Percentiles rank a stretch among this genome's conserved stretches.
phyloP scores from a whole-genome alignment of 192 early-diverging fungal species.

The Kappamyces sp. region DNA sequence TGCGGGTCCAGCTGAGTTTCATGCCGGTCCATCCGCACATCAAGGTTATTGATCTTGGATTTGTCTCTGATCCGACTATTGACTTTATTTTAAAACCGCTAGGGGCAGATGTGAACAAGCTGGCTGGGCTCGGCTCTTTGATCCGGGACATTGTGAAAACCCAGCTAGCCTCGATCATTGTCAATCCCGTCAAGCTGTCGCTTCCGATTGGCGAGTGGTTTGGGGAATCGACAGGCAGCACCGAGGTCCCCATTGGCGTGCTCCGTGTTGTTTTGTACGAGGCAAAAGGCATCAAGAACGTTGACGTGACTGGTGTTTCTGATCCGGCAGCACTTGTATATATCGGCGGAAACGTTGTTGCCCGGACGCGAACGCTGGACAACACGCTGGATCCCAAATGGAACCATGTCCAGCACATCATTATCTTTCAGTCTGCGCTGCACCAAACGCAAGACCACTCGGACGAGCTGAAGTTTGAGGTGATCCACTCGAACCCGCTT shows the following conservation, averaged over 20 bases:
- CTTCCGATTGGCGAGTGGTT: conserved; percentile 15
- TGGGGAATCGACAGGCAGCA: conserved; percentile 3
- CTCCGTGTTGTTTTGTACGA: conserved; percentile 72
- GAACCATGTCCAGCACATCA: conserved; percentile 71
- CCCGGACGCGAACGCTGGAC: conserved; percentile 56
- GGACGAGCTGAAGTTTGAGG: conserved; percentile 71
- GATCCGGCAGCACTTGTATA: conserved; percentile 82
- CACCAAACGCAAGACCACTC: conserved; percentile 24
- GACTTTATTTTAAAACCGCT: conserved; percentile 90
- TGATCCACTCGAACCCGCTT: conserved; percentile 77
- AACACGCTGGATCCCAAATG: conserved; percentile 77
- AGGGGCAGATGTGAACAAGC: conserved; percentile 59
- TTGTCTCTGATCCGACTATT: conserved; percentile 78
- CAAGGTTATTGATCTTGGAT: conserved; percentile 73
- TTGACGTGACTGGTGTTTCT: conserved; percentile 78
- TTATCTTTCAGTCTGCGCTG: conserved; percentile 59
- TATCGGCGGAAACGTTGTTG: conserved; percentile 65
- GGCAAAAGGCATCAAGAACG: conserved; percentile 77
- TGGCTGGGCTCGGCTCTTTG: conserved; percentile 12
- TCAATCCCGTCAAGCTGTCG: conserved; percentile 16
- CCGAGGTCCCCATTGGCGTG: conserved; percentile 77
- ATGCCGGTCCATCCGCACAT: conserved; percentile 83
- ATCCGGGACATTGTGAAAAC: background rate
- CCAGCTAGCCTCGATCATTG: conserved; percentile 2
- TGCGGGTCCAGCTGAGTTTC: conserved; percentile 80